A percentile compares a stretch with the other conserved stretches of the same genome.
Conservation (phyloP, 768 basidiomycete genomes). For the Rhodotorula babjevae region DNA sequence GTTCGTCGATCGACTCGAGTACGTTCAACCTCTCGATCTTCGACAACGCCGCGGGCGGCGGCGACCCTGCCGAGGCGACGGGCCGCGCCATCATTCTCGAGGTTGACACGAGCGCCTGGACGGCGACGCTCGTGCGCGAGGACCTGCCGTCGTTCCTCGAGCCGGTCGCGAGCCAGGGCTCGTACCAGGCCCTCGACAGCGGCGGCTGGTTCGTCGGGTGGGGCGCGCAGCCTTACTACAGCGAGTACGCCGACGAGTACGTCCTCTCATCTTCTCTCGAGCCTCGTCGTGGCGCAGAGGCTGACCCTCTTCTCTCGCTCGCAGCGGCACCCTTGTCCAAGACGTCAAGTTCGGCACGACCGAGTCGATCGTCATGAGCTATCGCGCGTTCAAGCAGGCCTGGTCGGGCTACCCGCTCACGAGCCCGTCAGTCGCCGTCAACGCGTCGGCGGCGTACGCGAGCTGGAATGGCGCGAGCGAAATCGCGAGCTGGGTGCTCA, state of each 20-base stretch:
- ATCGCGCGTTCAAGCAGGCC: slow-evolving; percentile 1
- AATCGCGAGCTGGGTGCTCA: not conserved
- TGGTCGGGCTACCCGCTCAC: not conserved
- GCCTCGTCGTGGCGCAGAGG: no score
- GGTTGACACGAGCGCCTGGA: not conserved
- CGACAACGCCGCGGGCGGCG: not conserved
- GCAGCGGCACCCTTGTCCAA: slow-evolving; percentile 36
- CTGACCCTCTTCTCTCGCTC: not conserved
- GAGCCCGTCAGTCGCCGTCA: not conserved
- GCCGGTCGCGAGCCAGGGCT: not conserved
- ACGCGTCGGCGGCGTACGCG: not conserved
- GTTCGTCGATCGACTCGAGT: not conserved
- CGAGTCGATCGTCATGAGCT: slow-evolving; percentile 34
- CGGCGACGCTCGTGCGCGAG: not conserved
- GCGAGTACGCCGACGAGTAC: no score
- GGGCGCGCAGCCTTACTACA: not conserved
- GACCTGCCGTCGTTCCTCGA: not conserved
- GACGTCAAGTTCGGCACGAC: slow-evolving; percentile 37
- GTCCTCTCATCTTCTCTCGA: not conserved
- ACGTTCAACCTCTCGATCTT: not conserved
- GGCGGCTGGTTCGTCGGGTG: not conserved
- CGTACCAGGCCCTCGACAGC: not conserved
- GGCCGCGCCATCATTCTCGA: not conserved
- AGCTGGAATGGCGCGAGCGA: slow-evolving; percentile 8
- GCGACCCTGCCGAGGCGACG: not conserved